Conservation (phyloP, 148 eudicot species). For the Diospyros lotus region DNA sequence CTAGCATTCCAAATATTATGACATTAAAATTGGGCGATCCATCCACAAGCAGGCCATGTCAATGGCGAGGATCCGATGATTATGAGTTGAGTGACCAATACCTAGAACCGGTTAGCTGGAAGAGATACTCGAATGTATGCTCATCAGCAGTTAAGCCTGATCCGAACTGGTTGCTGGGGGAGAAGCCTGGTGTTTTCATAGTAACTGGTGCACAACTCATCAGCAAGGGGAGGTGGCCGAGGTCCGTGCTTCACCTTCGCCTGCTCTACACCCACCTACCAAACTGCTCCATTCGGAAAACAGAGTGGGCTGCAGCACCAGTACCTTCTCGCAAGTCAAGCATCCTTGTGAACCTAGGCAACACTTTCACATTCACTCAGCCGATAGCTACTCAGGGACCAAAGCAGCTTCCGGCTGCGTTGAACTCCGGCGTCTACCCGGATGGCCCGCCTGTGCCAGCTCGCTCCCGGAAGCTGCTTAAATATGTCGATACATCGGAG, state of each 20-base stretch:
- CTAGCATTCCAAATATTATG: conserved; percentile 78
- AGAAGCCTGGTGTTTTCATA: conserved; percentile 56
- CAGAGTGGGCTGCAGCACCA: conserved; percentile 82
- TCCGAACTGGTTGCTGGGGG: conserved; percentile 50
- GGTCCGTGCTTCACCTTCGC: conserved; percentile 69
- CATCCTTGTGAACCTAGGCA: conserved; percentile 65
- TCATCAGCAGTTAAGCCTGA: conserved; percentile 67
- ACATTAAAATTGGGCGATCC: conserved; percentile 23
- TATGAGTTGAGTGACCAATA: conserved; percentile 41
- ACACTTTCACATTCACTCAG: conserved; percentile 74
- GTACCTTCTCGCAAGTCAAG: conserved; percentile 63
- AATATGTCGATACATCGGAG: conserved; percentile 61
- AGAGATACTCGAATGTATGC: conserved; percentile 69
- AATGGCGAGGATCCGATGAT: conserved; percentile 87
- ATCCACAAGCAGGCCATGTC: conserved; percentile 27
- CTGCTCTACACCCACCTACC: conserved; percentile 68
- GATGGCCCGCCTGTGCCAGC: conserved; percentile 84
- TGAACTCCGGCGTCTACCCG: conserved; percentile 90
- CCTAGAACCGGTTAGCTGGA: conserved; percentile 72
- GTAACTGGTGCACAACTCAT: conserved; percentile 93
- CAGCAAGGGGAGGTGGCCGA: conserved; percentile 89
- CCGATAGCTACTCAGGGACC: conserved; percentile 42
- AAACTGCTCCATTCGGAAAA: conserved; percentile 56
- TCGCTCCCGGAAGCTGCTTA: conserved; percentile 57
- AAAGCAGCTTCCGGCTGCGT: conserved; percentile 55